phyloP scores from a whole-genome alignment of 139 green algal species.

The Chara braunii region DNA sequence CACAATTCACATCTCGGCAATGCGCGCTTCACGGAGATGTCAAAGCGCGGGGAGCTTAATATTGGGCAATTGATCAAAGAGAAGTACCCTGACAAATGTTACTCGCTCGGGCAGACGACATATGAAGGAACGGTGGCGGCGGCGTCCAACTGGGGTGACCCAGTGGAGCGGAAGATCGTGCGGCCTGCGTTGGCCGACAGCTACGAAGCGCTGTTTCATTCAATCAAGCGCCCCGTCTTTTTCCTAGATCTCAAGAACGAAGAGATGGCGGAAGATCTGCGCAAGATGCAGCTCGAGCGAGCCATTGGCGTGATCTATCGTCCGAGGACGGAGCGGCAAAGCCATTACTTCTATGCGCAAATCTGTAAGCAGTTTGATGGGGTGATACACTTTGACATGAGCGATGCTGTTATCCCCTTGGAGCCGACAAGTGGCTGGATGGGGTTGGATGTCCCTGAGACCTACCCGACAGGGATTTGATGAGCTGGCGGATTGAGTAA shows the following conservation, averaged over 20 bases:
- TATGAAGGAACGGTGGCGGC: conserved; percentile 52
- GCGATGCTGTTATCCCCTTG: conserved; percentile 39
- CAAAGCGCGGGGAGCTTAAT: conserved; percentile 51
- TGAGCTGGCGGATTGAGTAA: no score
- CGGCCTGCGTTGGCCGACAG: background rate
- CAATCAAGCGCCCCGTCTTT: background rate
- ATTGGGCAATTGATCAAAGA: conserved; percentile 56
- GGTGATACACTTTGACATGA: conserved; percentile 49
- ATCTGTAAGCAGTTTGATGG: conserved; percentile 54
- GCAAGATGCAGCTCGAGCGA: conserved; percentile 41
- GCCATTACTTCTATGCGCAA: conserved; percentile 49
- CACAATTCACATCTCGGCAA: conserved; percentile 63
- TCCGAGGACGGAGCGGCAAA: conserved; percentile 49
- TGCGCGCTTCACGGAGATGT: conserved; percentile 55
- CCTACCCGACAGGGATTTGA: no score
- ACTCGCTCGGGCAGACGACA: no score
- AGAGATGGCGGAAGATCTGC: background rate
- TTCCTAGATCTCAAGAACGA: background rate
- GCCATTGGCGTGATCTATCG: conserved; percentile 62
- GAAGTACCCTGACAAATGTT: conserved; percentile 23
- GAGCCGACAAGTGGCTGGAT: conserved; percentile 15
- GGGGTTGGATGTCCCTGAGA: no score
- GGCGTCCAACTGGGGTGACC: conserved; percentile 49
- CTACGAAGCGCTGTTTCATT: conserved; percentile 25
- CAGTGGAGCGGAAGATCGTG: conserved; percentile 26